Evolutionary conservation across 176 grass and related monocot species (phyloP).

Genomic region (Luzula sylvatica): DNA sequence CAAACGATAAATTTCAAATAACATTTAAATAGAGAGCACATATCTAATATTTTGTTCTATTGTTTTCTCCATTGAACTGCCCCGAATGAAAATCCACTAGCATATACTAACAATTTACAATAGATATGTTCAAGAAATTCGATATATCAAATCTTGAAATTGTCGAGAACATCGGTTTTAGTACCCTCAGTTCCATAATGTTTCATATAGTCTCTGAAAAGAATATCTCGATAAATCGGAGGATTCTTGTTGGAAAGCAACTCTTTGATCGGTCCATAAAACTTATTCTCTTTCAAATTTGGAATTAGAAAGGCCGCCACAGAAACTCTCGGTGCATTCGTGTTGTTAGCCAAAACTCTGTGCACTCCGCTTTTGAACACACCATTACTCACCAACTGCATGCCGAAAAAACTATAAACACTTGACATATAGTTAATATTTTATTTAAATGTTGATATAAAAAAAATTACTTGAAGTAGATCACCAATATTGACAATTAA

Average conservation of each 20-base stretch:
- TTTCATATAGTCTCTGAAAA: conserved; percentile 19
- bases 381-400: conserved; percentile 24
- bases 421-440: too few species aligned
- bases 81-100: too few species aligned
- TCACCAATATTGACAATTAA: conserved; percentile 17
- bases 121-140: too few species aligned
- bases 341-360: conserved; percentile 13
- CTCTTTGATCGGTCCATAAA: conserved; percentile 26
- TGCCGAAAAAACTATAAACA: conserved; percentile 5
- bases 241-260: conserved; percentile 19
- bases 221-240: conserved; percentile 10
- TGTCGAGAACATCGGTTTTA: conserved; percentile 10
- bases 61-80: too few species aligned
- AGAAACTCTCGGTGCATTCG: conserved; percentile 11
- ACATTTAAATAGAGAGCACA: too few species aligned
- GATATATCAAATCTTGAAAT: conserved; percentile 24
- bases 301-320: conserved; percentile 21
- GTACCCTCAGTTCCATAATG: neutral
- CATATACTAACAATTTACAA: too few species aligned
- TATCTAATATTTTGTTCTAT: too few species aligned
- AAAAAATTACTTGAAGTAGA: conserved; percentile 19
- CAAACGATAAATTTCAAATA: too few species aligned
- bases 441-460: too few species aligned
- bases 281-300: conserved; percentile 4
- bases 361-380: conserved; percentile 18